Evolutionary conservation across 2,329 filamentous ascomycete genomes (phyloP), one percentile per base, ranked within the genome.

Genomic region (Mariannaea elegans): DNA sequence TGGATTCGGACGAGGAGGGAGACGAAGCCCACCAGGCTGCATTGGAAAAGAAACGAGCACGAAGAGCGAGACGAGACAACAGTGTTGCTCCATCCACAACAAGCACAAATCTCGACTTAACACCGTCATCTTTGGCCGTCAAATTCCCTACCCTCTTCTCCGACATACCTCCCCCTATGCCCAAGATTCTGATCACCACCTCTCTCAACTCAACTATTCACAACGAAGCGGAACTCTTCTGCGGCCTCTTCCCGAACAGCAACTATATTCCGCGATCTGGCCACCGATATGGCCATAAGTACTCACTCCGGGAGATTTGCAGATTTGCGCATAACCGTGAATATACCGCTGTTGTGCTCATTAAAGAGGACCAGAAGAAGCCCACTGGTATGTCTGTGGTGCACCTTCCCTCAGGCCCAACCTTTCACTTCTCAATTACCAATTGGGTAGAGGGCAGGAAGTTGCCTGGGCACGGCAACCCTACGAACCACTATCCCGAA

Each of bases 151-250:
- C 82, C 1, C 82, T 90, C 32, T 90, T 90, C 71, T 81, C 79
- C 61, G 85, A 88, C 48, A 75, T 83, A 67, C 86, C 82, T 31
- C 86, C 82, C 46, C 84, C 81, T 56, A 77, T 78, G 59, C 94
- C 95, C 50, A 97, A 97, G 78, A 88, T 98, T 64, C 88, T 99
- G 36, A 86, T 99, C 72, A 99, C 95, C 1, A 98, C 95, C 7
- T 91, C 89, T 12, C 83, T 97, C 71, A 94, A 97, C 79, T 93
- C 91, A 12, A 94, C 90, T 1, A 86, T 98, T 12, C 94, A 99
- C 81, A 78, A 89, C 62, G 88, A 97, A 81, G 94, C 93, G 47
- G 78, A 91, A 59, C 83, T 93, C 38, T 85, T 98, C 61, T 91
- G 90, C 61, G 85, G 86, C 9, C 81, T 98, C 61, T 96, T 98